These are phyloP conservation scores for Boletus coccyginus DNA, from an alignment of 768 basidiomycete genomes.

Conservation along the genomic window DNA sequence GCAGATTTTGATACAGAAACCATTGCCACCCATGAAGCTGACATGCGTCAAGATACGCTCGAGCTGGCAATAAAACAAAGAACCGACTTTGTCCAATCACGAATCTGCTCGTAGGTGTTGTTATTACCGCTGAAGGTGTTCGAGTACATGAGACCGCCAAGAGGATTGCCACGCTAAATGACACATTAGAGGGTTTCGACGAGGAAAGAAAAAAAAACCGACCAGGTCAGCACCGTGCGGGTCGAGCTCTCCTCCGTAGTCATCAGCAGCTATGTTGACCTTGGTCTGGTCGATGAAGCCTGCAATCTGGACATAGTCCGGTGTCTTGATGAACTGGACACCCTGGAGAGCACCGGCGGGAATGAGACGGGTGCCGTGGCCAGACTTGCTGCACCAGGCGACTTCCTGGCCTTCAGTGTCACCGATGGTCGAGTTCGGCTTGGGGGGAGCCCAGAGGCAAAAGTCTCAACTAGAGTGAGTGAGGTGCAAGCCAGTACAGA, in stretches of 20 bases:
- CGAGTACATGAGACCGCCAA: slow-evolving; percentile 70
- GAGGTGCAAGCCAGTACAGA: not conserved
- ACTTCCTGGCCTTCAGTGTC: slow-evolving; percentile 70
- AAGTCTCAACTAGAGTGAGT: slow-evolving; percentile 45
- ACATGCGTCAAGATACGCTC: slow-evolving; percentile 11
- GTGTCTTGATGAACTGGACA: slow-evolving; percentile 60
- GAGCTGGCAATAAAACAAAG: not conserved
- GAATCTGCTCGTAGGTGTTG: slow-evolving; percentile 49
- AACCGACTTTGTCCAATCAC: slow-evolving; percentile 68
- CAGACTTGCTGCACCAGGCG: slow-evolving; percentile 73
- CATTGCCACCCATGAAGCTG: slow-evolving; percentile 65
- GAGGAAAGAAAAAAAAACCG: slow-evolving; percentile 14
- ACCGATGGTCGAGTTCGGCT: slow-evolving; percentile 53
- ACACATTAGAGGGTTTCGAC: slow-evolving; percentile 12
- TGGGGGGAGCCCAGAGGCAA: slow-evolving; percentile 61
- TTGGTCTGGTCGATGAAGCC: slow-evolving; percentile 66
- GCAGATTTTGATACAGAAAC: slow-evolving; percentile 74
- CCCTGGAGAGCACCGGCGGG: slow-evolving; percentile 63
- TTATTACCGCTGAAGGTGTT: slow-evolving; percentile 53
- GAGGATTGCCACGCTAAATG: slow-evolving; percentile 70
- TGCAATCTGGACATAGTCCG: slow-evolving; percentile 56
- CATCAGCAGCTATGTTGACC: slow-evolving; percentile 50
- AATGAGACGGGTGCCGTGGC: slow-evolving; percentile 70
- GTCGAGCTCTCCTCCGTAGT: slow-evolving; percentile 78
- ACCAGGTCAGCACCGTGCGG: slow-evolving; percentile 69